A percentile compares a stretch with the other conserved stretches of the same genome.
Evolutionary conservation across 2,329 filamentous ascomycete genomes (phyloP).

Genomic region (Pseudogymnoascus sp.): DNA sequence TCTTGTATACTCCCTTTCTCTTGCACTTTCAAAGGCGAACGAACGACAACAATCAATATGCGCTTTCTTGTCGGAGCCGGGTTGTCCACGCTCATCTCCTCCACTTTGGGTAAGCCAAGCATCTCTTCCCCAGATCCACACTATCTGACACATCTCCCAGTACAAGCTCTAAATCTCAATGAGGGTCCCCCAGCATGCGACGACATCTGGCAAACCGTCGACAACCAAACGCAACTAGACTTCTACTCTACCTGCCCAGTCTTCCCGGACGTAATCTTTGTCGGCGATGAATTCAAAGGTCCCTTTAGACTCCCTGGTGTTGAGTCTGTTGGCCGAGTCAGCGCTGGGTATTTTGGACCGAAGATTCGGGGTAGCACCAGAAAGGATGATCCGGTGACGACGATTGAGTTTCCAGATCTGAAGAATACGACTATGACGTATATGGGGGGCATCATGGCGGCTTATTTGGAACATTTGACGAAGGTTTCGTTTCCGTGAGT

Average conservation of each 20-base stretch:
- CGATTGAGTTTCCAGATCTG: constrained; percentile 12
- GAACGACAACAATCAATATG: not conserved
- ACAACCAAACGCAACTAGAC: constrained; percentile 9
- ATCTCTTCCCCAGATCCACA: not conserved
- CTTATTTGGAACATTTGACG: constrained; percentile 13
- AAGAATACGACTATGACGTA: constrained; percentile 1
- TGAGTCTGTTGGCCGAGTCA: not conserved
- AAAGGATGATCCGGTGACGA: constrained; percentile 11
- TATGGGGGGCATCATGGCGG: constrained; percentile 5
- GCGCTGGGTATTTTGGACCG: not conserved
- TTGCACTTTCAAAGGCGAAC: not conserved
- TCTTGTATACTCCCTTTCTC: not conserved
- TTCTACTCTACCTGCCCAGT: constrained; percentile 11
- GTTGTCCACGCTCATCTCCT: not conserved
- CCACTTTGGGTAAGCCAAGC: not conserved
- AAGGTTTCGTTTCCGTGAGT: constrained; percentile 12
- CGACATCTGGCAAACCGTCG: not conserved
- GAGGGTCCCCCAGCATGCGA: not conserved
- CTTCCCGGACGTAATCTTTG: not conserved
- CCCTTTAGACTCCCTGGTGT: constrained; percentile 11
- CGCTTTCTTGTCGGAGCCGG: not conserved
- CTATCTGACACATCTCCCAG: not conserved
- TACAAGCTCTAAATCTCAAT: not conserved
- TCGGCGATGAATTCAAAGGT: constrained; percentile 10
- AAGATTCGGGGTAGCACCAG: not conserved